Evolutionary conservation across 2,329 filamentous ascomycete species (phyloP).

Genomic region (Falciphora oryzae): DNA sequence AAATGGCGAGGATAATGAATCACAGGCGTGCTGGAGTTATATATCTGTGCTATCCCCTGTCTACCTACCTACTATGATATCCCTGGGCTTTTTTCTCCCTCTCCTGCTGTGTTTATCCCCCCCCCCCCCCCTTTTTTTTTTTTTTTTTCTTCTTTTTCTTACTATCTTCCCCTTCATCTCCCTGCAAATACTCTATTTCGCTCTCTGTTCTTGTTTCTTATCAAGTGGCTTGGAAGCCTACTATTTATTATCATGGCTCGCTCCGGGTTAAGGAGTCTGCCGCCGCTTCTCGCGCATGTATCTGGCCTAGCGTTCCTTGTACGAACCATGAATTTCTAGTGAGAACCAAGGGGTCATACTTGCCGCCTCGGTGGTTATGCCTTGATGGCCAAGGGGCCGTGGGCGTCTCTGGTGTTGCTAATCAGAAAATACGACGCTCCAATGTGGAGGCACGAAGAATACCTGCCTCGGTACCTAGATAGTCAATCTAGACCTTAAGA

Average conservation of each 20-base stretch:
- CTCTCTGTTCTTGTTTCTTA: constrained; percentile 1
- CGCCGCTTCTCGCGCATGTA: background rate
- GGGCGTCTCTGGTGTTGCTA: too few relatives aligned
- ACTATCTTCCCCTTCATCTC: background rate
- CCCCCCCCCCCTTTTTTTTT: too few relatives aligned
- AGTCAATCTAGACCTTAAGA: background rate
- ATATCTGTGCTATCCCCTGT: background rate
- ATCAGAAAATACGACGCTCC: too few relatives aligned
- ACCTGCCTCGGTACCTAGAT: background rate
- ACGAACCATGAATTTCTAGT: background rate
- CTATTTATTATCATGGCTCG: background rate
- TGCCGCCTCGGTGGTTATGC: background rate
- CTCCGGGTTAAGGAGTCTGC: too few relatives aligned
- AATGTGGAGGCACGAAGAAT: background rate
- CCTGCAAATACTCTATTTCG: background rate
- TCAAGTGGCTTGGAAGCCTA: background rate
- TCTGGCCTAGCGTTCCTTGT: background rate
- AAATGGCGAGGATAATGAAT: background rate
- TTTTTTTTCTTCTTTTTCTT: too few relatives aligned
- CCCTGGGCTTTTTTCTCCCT: constrained; percentile 2
- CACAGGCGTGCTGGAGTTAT: constrained; percentile 1
- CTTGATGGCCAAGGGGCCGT: too few relatives aligned
- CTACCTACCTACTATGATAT: constrained; percentile 8
- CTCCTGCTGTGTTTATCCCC: background rate
- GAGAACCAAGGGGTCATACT: background rate